A percentile compares a stretch with the other conserved stretches of the same genome.
phyloP scores from a whole-genome alignment of 192 early-diverging fungal species.

The Coemansia sp. region DNA sequence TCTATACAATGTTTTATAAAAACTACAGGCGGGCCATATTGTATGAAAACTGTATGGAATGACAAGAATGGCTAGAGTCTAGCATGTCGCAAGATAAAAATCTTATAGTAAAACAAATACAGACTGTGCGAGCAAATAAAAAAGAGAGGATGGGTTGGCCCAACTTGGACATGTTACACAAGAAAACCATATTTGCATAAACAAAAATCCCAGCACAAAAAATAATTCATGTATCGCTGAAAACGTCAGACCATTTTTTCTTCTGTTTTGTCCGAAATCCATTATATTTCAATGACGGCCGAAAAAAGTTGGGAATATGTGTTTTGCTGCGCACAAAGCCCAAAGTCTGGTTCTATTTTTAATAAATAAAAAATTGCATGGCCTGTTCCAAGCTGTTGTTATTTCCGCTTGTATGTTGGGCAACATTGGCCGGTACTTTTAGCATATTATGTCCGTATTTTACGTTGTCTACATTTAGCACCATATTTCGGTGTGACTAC shows the following conservation, averaged over 20 bases:
- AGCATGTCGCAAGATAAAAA: not conserved
- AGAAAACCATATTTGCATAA: not conserved
- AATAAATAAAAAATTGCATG: not conserved
- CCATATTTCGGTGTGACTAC: not conserved
- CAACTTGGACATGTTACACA: not conserved
- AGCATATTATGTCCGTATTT: too few species aligned
- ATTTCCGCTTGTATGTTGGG: too few species aligned
- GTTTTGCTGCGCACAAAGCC: too few species aligned
- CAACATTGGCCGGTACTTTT: not conserved
- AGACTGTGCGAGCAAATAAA: not conserved
- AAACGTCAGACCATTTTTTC: conserved; percentile 7
- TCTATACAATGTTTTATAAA: not conserved
- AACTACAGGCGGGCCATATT: not conserved
- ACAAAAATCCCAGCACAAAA: not conserved
- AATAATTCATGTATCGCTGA: not conserved
- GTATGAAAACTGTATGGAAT: not conserved
- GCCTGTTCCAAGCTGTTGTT: too few species aligned
- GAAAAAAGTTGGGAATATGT: not conserved
- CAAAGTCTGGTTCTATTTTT: not conserved
- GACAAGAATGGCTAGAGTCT: too few species aligned
- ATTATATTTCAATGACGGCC: not conserved
- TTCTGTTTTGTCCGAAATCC: not conserved
- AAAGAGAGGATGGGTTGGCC: not conserved
- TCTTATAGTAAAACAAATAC: not conserved
- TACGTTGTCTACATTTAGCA: not conserved